These are phyloP conservation scores for Neurospora tetrasperma DNA, from an alignment of 495 filamentous ascomycete species.

Conservation along the genomic window DNA sequence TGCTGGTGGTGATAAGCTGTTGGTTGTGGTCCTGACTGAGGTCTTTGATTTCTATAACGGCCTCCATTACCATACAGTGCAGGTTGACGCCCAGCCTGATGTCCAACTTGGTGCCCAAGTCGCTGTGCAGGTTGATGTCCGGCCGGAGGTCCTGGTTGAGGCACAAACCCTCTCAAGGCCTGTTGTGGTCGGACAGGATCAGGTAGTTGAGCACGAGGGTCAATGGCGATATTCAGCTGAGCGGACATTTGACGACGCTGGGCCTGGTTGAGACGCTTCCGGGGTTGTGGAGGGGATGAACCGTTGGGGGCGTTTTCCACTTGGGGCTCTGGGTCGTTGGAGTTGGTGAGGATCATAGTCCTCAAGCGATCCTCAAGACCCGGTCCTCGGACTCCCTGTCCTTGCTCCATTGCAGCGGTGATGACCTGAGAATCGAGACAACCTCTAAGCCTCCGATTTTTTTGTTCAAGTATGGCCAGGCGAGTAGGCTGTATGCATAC, in stretches of 20 bases:
- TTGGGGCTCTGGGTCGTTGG: conserved; percentile 4
- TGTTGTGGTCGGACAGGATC: not conserved
- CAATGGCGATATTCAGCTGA: conserved; percentile 40
- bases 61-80: conserved; percentile 5
- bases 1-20: not conserved
- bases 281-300: conserved; percentile 5
- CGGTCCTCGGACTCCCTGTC: conserved; percentile 6
- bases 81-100: not conserved
- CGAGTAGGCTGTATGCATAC: not conserved
- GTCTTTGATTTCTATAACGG: conserved; percentile 11
- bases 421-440: not conserved
- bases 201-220: conserved; percentile 23
- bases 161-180: not conserved
- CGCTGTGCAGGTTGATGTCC: not conserved
- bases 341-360: conserved; percentile 29
- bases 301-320: not conserved
- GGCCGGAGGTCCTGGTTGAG: not conserved
- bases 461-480: not conserved
- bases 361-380: conserved; percentile 34
- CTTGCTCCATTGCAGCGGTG: conserved; percentile 16
- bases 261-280: conserved; percentile 44
- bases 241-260: conserved; percentile 45
- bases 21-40: conserved; percentile 9
- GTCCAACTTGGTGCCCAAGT: not conserved
- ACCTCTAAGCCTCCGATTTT: not conserved